phyloP scores from a whole-genome alignment of 371 early-diverging fungal genomes.

The Rhizopus delemar region DNA sequence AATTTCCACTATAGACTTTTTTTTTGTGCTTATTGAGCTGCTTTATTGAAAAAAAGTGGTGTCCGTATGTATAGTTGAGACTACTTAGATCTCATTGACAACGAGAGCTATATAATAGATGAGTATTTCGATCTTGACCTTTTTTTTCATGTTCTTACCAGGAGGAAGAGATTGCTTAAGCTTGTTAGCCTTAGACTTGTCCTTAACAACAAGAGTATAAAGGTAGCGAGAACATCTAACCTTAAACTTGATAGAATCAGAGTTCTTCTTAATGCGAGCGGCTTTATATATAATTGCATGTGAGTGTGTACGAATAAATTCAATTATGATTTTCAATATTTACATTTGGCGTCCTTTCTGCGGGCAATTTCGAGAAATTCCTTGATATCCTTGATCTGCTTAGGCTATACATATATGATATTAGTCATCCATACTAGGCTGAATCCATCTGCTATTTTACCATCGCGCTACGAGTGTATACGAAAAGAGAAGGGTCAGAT shows the following conservation, averaged over 20 bases:
- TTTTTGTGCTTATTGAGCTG: neutral
- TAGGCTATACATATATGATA: constrained; percentile 67
- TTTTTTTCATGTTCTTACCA: constrained; percentile 44
- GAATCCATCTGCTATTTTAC: neutral
- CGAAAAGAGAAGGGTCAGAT: constrained; percentile 4
- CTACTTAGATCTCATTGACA: constrained; percentile 25
- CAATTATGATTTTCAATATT: neutral
- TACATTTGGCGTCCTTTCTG: constrained; percentile 91
- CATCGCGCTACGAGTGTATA: constrained; percentile 7
- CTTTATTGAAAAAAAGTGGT: neutral
- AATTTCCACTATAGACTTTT: neutral
- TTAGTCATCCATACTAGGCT: neutral
- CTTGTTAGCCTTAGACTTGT: constrained; percentile 93
- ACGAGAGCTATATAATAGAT: constrained; percentile 13
- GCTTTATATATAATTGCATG: constrained; percentile 39
- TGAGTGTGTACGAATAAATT: neutral
- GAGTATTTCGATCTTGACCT: neutral
- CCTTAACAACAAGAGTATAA: constrained; percentile 90
- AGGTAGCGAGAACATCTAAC: constrained; percentile 93
- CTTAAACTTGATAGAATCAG: constrained; percentile 93
- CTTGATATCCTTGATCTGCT: constrained; percentile 97
- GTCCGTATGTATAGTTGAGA: too few species aligned
- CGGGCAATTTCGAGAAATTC: constrained; percentile 95
- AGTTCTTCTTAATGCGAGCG: constrained; percentile 94
- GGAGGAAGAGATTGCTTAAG: constrained; percentile 87